Evolutionary conservation across 2,329 filamentous ascomycete species (phyloP), one percentile per base, ranked within the genome.

Genomic region (Neonectria sp.): DNA sequence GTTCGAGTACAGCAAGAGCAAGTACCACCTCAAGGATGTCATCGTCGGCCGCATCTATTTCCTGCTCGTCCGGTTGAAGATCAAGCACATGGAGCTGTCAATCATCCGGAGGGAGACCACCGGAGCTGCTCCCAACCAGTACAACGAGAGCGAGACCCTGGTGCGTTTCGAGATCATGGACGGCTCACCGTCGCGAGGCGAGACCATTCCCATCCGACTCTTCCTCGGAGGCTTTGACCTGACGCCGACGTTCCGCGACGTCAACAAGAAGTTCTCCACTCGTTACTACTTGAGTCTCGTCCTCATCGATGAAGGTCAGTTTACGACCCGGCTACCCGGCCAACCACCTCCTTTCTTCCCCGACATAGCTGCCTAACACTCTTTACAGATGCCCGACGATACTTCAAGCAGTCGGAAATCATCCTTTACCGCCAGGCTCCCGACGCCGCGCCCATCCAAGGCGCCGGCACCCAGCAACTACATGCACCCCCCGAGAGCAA

Each of bases 111-210:
- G 97, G 75, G 96, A 99, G 84, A 99, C 96, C 3, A 99, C 96
- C 1, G 96, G 97, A 62, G 94, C 95, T 6, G 94, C 96, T 25
- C 96, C 96, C 7, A 99, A 99, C 80, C 97, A 99, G 82, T 99
- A 99, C 84, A 99, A 99, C 80, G 97, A 99, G 86, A 98, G 95
- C 83, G 96, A 99, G 84, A 99, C 96, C 3, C 84, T 99, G 75
- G 96, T 99, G 64, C 91, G 97, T 72, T 99, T 99, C 76, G 96
- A 99, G 92, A 99, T 99, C 79, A 99, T 99, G 96, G 96, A 99
- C 80, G 96, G 96, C 67, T 98, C 95, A n/a, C 96, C 96, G 37
- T 98, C 95, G 60, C 89, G 96, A 85, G 95, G 93, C 88, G 91
- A 88, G 85, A 98, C 96, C 2, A 99, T 99, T 69, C 96, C 96